Percentiles rank a stretch among this genome's conserved stretches.
Evolutionary conservation across 208 protist species (phyloP).

Genomic region (Acanthamoeba castellanii): DNA sequence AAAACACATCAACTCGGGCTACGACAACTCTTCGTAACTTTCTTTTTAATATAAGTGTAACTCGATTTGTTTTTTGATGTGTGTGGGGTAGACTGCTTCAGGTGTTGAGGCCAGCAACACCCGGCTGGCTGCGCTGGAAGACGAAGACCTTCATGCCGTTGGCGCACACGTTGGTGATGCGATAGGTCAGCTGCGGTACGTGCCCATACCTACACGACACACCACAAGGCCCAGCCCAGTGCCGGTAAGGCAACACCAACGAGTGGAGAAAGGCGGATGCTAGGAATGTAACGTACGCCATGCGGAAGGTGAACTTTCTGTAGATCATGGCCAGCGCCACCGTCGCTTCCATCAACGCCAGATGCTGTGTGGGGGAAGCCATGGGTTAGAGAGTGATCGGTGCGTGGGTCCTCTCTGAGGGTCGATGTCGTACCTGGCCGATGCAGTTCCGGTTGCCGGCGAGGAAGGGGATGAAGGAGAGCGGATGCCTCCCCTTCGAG

Average conservation of each 20-base stretch:
- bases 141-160: slow-evolving; percentile 56
- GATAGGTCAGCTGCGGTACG: slow-evolving; percentile 53
- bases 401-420: background rate
- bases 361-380: background rate
- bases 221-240: too few species aligned
- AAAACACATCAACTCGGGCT: too few species aligned
- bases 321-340: slow-evolving; percentile 51
- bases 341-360: slow-evolving; percentile 68
- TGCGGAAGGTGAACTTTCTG: slow-evolving; percentile 56
- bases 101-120: too few species aligned
- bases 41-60: too few species aligned
- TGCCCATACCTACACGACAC: background rate
- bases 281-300: background rate
- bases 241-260: background rate
- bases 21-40: too few species aligned
- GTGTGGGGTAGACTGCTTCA: too few species aligned
- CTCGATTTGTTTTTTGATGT: too few species aligned
- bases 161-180: slow-evolving; percentile 72
- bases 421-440: slow-evolving; percentile 60
- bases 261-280: background rate
- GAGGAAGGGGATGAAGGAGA: slow-evolving; percentile 77
- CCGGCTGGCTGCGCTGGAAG: background rate
- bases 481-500: slow-evolving; percentile 70
- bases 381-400: too few species aligned
- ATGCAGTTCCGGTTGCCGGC: slow-evolving; percentile 77